phyloP scores from a whole-genome alignment of 768 basidiomycete species.

The Leccinum subgranulosum region DNA sequence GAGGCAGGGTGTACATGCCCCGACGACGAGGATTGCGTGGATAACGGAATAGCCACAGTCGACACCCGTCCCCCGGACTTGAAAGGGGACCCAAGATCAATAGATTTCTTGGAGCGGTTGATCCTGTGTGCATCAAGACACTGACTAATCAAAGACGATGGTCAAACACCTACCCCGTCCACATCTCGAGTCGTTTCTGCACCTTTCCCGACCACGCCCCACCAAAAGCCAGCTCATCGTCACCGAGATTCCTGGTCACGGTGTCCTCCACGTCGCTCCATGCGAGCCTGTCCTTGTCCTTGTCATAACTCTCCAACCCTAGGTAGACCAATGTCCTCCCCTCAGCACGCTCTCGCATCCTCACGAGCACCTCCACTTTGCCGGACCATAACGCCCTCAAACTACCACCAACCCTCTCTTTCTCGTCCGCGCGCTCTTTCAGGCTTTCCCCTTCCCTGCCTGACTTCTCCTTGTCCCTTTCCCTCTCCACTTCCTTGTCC shows the following conservation, averaged over 20 bases:
- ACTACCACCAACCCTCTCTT: slow-evolving; percentile 33
- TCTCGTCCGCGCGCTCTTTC: slow-evolving; percentile 32
- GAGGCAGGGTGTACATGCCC: slow-evolving; percentile 26
- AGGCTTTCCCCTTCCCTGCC: slow-evolving; percentile 35
- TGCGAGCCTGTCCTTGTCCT: slow-evolving; percentile 26
- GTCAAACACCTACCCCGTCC: slow-evolving; percentile 40
- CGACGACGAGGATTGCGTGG: slow-evolving; percentile 35
- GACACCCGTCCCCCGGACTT: slow-evolving; percentile 25
- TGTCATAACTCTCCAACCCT: slow-evolving; percentile 25
- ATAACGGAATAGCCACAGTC: slow-evolving; percentile 29
- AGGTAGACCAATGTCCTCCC: slow-evolving; percentile 13
- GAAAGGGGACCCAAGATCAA: slow-evolving; percentile 24
- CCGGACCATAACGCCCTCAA: slow-evolving; percentile 35
- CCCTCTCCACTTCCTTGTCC: slow-evolving; percentile 32
- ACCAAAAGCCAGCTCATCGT: slow-evolving; percentile 32
- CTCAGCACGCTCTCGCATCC: slow-evolving; percentile 30
- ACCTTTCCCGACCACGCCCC: slow-evolving; percentile 41
- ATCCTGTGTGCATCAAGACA: slow-evolving; percentile 23
- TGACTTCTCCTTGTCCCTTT: slow-evolving; percentile 36
- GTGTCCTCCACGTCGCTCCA: slow-evolving; percentile 32
- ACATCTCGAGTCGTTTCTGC: slow-evolving; percentile 47
- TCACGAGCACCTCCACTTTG: slow-evolving; percentile 23
- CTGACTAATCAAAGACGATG: not conserved
- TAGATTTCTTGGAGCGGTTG: slow-evolving; percentile 33
- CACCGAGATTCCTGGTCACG: slow-evolving; percentile 20